phyloP scores from a whole-genome alignment of 2,329 filamentous ascomycete genomes.

The Epichloe scottii region DNA sequence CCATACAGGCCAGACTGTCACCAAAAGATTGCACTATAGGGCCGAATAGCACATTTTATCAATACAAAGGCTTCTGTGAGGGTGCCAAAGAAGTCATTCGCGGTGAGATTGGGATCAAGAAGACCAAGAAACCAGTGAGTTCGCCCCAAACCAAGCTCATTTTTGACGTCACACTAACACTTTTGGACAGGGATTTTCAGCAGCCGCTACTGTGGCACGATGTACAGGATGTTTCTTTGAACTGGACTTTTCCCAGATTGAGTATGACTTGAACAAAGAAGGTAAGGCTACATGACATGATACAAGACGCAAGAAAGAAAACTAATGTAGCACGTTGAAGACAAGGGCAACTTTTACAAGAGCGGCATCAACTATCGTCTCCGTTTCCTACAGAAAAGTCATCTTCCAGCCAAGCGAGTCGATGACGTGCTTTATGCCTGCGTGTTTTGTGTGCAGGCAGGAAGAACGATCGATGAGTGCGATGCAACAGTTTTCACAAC shows the following conservation, averaged over 20 bases:
- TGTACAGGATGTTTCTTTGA: conserved; percentile 42
- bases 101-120: conserved; percentile 37
- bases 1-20: neutral
- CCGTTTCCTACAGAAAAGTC: conserved; percentile 43
- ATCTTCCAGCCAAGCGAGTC: conserved; percentile 34
- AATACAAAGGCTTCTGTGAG: conserved; percentile 41
- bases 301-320: neutral
- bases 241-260: conserved; percentile 38
- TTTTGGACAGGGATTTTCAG: conserved; percentile 26
- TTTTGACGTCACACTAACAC: neutral
- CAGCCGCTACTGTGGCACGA: conserved; percentile 32
- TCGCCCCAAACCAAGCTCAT: neutral
- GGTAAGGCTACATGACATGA: conserved; percentile 18
- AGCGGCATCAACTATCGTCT: conserved; percentile 36
- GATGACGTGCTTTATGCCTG: conserved; percentile 44
- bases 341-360: conserved; percentile 32
- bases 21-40: conserved; percentile 30
- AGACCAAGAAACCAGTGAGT: conserved; percentile 34
- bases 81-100: conserved; percentile 37
- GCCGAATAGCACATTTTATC: conserved; percentile 35
- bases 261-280: conserved; percentile 36
- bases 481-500: conserved; percentile 46
- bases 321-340: neutral
- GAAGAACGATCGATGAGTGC: conserved; percentile 37
- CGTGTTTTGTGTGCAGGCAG: conserved; percentile 38